phyloP scores from a whole-genome alignment of 2,329 filamentous ascomycete genomes.

The Xylaria sp. region DNA sequence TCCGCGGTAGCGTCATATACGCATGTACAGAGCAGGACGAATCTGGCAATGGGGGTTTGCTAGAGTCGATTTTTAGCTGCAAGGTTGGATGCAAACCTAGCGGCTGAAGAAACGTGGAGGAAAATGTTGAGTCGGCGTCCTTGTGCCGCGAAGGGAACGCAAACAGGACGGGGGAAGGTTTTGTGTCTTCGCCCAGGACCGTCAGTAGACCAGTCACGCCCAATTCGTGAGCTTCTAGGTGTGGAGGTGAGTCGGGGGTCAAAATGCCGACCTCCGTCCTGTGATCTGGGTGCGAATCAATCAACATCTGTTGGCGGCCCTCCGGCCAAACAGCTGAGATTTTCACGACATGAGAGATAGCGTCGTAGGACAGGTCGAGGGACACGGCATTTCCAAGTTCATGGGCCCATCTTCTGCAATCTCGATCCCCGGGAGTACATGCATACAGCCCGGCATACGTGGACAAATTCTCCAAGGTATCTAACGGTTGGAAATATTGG shows the following conservation, averaged over 20 bases:
- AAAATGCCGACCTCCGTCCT: slow-evolving; percentile 86
- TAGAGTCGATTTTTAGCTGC: slow-evolving; percentile 70
- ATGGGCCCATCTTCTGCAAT: slow-evolving; percentile 44
- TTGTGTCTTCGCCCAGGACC: slow-evolving; percentile 78
- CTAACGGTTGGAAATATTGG: slow-evolving; percentile 77
- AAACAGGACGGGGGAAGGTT: slow-evolving; percentile 81
- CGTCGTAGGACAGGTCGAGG: slow-evolving; percentile 77
- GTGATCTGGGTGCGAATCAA: slow-evolving; percentile 57
- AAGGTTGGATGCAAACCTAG: slow-evolving; percentile 87
- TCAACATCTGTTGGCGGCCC: slow-evolving; percentile 54
- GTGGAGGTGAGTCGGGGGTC: slow-evolving; percentile 68
- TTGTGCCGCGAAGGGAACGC: slow-evolving; percentile 83
- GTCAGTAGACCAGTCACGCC: slow-evolving; percentile 82
- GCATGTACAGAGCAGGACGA: slow-evolving; percentile 78
- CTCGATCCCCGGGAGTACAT: slow-evolving; percentile 50
- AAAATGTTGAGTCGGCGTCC: slow-evolving; percentile 68
- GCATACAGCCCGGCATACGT: slow-evolving; percentile 57
- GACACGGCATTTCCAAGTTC: slow-evolving; percentile 59
- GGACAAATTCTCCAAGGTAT: slow-evolving; percentile 65
- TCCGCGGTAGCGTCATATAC: slow-evolving; percentile 83
- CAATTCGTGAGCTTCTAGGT: slow-evolving; percentile 76
- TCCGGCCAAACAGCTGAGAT: slow-evolving; percentile 73
- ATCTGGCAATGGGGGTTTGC: slow-evolving; percentile 61
- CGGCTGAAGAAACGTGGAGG: slow-evolving; percentile 72
- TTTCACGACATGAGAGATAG: slow-evolving; percentile 72